Evolutionary conservation across 495 filamentous ascomycete genomes (phyloP).

Genomic region (Trichoderma asperelloides): DNA sequence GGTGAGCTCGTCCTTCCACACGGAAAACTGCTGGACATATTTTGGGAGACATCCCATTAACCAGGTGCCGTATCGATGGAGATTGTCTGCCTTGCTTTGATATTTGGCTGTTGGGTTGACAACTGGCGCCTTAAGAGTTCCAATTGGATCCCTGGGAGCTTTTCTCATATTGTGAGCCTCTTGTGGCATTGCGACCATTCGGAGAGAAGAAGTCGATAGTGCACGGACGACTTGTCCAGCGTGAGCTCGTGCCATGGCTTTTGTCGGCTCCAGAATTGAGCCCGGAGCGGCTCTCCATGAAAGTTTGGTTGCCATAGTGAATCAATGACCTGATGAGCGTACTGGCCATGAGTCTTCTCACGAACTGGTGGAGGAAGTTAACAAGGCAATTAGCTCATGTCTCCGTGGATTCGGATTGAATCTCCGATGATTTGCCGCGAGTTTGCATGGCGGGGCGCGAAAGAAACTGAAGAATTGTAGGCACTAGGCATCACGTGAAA

Average conservation of each 20-base stretch:
- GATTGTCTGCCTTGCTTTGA: constrained; percentile 65
- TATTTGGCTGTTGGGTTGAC: constrained; percentile 94
- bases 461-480: background rate
- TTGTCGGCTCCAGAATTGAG: constrained; percentile 48
- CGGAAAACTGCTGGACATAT: constrained; percentile 97
- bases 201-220: constrained; percentile 47
- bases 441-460: background rate
- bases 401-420: background rate
- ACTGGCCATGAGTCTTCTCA: constrained; percentile 23
- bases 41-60: constrained; percentile 94
- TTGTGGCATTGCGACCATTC: constrained; percentile 42
- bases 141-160: constrained; percentile 43
- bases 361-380: background rate
- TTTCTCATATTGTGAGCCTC: constrained; percentile 60
- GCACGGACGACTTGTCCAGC: constrained; percentile 31
- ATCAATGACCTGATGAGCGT: background rate
- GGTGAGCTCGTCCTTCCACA: constrained; percentile 98
- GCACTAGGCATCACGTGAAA: background rate
- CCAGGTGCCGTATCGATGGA: constrained; percentile 94
- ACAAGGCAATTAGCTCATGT: background rate
- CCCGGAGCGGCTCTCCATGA: constrained; percentile 53
- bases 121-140: constrained; percentile 62
- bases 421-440: background rate
- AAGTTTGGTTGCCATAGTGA: constrained; percentile 57
- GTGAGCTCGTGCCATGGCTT: constrained; percentile 20